phyloP scores from a whole-genome alignment of 1,139 yeast genomes.

The Candida mesenterica region DNA sequence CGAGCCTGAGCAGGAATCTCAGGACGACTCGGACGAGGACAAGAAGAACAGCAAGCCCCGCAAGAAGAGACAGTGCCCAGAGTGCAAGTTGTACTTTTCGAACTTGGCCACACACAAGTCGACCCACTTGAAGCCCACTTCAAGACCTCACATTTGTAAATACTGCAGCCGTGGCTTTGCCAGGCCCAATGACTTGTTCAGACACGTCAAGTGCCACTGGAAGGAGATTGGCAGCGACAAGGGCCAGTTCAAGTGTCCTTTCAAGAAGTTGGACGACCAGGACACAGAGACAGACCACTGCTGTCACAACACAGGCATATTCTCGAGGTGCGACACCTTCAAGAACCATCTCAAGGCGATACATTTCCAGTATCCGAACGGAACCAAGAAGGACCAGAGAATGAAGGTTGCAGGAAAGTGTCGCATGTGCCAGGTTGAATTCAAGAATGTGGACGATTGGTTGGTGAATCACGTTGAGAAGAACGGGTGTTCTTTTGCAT shows the following conservation, averaged over 20 bases:
- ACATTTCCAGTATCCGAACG: slow-evolving; percentile 86
- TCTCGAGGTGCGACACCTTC: slow-evolving; percentile 86
- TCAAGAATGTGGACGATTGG: slow-evolving; percentile 78
- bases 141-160: slow-evolving; percentile 75
- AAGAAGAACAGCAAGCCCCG: slow-evolving; percentile 46
- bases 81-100: slow-evolving; percentile 71
- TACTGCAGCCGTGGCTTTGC: slow-evolving; percentile 84
- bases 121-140: slow-evolving; percentile 71
- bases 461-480: slow-evolving; percentile 67
- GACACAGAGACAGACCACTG: slow-evolving; percentile 32
- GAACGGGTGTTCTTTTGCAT: slow-evolving; percentile 36
- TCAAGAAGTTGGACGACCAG: slow-evolving; percentile 23
- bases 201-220: slow-evolving; percentile 85
- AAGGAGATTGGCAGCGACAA: slow-evolving; percentile 57
- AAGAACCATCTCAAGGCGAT: slow-evolving; percentile 88
- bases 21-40: slow-evolving; percentile 1
- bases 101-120: slow-evolving; percentile 85
- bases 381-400: slow-evolving; percentile 79
- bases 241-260: slow-evolving; percentile 50
- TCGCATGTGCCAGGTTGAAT: slow-evolving; percentile 67
- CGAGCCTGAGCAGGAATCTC: neutral
- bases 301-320: slow-evolving; percentile 82
- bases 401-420: slow-evolving; percentile 68
- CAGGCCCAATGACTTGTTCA: slow-evolving; percentile 77
- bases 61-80: slow-evolving; percentile 81